Percentiles rank a stretch among this genome's conserved stretches.
Conservation (phyloP, 345 rosid species). For the Ceriops zippeliana region DNA sequence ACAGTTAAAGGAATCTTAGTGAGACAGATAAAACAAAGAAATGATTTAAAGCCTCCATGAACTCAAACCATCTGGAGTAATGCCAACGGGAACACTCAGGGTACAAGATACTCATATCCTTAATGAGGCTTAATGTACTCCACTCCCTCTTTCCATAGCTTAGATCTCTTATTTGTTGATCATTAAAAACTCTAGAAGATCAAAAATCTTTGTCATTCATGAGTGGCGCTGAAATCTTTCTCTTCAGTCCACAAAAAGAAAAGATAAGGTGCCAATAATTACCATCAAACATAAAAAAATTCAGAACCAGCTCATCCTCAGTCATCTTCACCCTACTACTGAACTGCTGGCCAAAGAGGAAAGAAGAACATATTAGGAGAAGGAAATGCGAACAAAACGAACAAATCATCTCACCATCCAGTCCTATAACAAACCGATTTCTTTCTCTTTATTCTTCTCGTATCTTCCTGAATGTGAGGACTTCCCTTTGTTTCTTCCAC, state of each 20-base stretch:
- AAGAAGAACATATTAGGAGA: conserved; percentile 3
- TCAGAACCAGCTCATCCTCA: conserved; percentile 65
- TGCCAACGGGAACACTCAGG: too few species aligned
- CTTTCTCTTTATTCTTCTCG: conserved; percentile 39
- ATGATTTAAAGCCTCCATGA: too few species aligned
- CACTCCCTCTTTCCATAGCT: too few species aligned
- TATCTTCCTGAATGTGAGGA: conserved; percentile 16
- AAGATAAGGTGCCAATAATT: conserved; percentile 17
- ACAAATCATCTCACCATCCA: background rate
- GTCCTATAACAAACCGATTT: conserved; percentile 40
- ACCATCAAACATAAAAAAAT: conserved; percentile 86
- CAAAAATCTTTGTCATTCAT: background rate
- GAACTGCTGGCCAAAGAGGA: conserved; percentile 33
- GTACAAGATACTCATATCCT: too few species aligned
- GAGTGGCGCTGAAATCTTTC: background rate
- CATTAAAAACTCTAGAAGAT: too few species aligned
- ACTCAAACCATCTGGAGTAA: too few species aligned
- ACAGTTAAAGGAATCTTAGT: too few species aligned
- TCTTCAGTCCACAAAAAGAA: background rate
- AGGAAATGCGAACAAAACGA: background rate
- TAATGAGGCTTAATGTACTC: too few species aligned
- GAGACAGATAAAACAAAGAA: too few species aligned
- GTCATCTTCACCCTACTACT: conserved; percentile 69
- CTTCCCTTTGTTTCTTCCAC: conserved; percentile 32
- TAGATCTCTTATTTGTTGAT: too few species aligned